Base-by-base conservation (phyloP, 306 rosid species). In the Cercis canadensis region DNA sequence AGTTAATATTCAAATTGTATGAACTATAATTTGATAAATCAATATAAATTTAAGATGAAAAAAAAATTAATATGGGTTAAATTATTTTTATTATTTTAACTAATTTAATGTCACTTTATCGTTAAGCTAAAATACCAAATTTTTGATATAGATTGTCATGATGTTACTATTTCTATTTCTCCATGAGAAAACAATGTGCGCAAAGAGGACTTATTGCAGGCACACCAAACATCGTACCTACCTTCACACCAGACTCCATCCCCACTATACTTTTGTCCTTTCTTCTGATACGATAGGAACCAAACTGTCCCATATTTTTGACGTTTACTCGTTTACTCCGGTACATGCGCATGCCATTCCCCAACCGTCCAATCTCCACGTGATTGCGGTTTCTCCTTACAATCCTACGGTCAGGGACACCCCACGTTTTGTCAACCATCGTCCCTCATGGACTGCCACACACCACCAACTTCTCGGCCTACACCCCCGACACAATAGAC, bases 341-440 rank as follows among this genome's bases (percentile, higher is more conserved):
- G 4, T 16, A 12, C 6, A 2, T 29, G 2, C 15, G 45, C 44
- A 14, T 11, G 49, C 39, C 8, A 33, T 11, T 47, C 69, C 80
- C 80, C 62, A 47, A 7, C 69, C 80, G 69, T 59, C 46, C 12
- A 18, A 58, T 47, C 18, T 13, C 5, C 4, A n/a, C 21, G 0
- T 16, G 8, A 11, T n/a, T 19, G 6, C 2, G 2, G 4, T 19
- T 5, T 24, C n/a, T 13, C 41, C 10, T 9, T 3, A 0, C 4
- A 43, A 58, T 29, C 56, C 32, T 29, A 59, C 57, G 75, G 62
- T 7, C 6, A 13, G 13, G 15, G 6, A 6, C 13, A 0, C 0
- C 12, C 62, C 17, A 12, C 16, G 0, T 8, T 21, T 46, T 59
- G 29, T 6, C 4, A 5, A 29, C 56, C 57, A 39, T 37, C 39